These are phyloP conservation scores for Adansonia gregorii DNA, from an alignment of 441 rosid genomes.

Conservation along the genomic window DNA sequence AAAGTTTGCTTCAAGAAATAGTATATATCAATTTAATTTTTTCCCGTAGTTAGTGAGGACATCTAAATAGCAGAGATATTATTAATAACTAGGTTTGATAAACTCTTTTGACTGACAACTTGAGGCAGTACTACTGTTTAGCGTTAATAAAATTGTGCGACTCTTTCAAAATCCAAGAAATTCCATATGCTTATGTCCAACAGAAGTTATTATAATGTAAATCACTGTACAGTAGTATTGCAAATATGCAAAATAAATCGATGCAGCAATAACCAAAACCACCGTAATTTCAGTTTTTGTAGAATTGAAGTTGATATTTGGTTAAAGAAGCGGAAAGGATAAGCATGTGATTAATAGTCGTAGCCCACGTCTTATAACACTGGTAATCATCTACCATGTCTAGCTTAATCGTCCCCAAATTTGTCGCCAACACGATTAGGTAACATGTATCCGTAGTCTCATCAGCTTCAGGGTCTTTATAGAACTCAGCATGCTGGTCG, in stretches of 20 bases:
- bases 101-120: too few species aligned
- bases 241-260: slow-evolving; percentile 10
- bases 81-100: too few species aligned
- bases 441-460: slow-evolving; percentile 61
- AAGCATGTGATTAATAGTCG: slow-evolving; percentile 72
- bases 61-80: too few species aligned
- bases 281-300: slow-evolving; percentile 39
- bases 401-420: slow-evolving; percentile 63
- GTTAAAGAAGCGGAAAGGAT: slow-evolving; percentile 57
- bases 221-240: slow-evolving; percentile 11
- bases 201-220: neutral
- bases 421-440: slow-evolving; percentile 68
- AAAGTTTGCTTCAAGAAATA: neutral
- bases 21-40: neutral
- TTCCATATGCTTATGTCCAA: neutral
- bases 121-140: too few species aligned
- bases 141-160: too few species aligned
- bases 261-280: slow-evolving; percentile 10
- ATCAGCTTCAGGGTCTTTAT: slow-evolving; percentile 53
- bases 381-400: slow-evolving; percentile 79
- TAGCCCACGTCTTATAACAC: slow-evolving; percentile 75
- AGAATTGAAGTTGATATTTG: slow-evolving; percentile 57
- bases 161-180: neutral
- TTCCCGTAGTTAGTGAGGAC: too few species aligned
- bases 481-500: slow-evolving; percentile 73